Base-by-base conservation (phyloP, 768 basidiomycete genomes). In the Gyrodon lividus region DNA sequence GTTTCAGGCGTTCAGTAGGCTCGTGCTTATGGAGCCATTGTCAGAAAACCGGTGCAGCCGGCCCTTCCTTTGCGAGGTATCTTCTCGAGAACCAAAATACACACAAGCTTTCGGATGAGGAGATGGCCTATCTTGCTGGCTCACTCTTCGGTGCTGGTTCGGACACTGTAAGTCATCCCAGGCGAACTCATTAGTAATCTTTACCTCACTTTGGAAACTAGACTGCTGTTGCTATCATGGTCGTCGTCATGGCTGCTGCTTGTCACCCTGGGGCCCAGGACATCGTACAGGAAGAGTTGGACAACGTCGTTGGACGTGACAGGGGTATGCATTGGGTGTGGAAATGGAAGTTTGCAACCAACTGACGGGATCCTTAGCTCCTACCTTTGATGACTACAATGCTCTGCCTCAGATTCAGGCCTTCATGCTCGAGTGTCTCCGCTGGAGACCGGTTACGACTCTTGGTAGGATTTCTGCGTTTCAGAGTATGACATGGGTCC, bases 81-180 rank as follows among this genome's bases (percentile, higher is more conserved):
- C 74, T 86, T 24, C 67, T 85, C 2, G 78, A 83, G 55, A 76
- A 77, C 16, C 81, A 84, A 58, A 51, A 61, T 2, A 75, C 79
- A 41, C 76, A 81, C 42, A 78, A 75, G 10, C 74, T 85, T 9
- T 75, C 81, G 3, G 71, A 80, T 48, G 71, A 78, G 48, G 83
- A 86, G 59, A 75, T 77, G 23, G 78, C 83, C 0, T 86, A 86
- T 61, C 75, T 86, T 22, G 79, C 80, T 0, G 84, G 84, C 0
- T 75, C 77, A 34, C 79, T 86, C 66, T 86, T 83, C 52, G 84
- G 84, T 22, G 84, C 83, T 30, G 84, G 84, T 13, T 77, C 80
- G 0, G 84, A 84, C 56, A 86, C 84, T 13, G 74, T 72, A 48
- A 34, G 69, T 61, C n/a, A 33, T 31, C 20, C n/a, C 34, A 33